Conservation (phyloP, 768 basidiomycete species). For the Melanogaster broomeanus region DNA sequence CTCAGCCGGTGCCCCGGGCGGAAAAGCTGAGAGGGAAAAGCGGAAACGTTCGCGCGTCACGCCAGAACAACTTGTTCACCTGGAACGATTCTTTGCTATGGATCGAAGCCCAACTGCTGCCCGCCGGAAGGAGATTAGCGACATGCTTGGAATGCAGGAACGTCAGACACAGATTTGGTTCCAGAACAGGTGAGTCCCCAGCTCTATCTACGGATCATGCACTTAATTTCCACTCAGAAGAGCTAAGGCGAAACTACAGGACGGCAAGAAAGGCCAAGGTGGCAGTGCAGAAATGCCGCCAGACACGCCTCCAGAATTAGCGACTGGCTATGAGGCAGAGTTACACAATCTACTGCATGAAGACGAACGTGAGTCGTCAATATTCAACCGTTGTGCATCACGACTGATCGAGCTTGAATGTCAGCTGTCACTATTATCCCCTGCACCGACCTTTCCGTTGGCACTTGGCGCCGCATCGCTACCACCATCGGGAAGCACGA, state of each 20-base stretch:
- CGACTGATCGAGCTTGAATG: neutral
- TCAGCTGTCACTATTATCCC: constrained; percentile 76
- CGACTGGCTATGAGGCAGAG: constrained; percentile 56
- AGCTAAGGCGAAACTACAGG: constrained; percentile 77
- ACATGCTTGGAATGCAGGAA: constrained; percentile 78
- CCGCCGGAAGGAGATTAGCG: constrained; percentile 71
- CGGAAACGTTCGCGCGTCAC: constrained; percentile 79
- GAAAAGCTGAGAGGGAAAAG: constrained; percentile 50
- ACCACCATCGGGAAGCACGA: constrained; percentile 57
- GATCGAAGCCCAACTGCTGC: constrained; percentile 75
- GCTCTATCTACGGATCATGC: neutral
- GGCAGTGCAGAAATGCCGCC: constrained; percentile 41
- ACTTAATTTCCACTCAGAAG: constrained; percentile 47
- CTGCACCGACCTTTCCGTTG: constrained; percentile 72
- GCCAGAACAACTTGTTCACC: constrained; percentile 73
- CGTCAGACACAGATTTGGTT: constrained; percentile 92
- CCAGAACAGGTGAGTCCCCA: constrained; percentile 60
- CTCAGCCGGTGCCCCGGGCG: constrained; percentile 26
- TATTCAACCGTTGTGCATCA: neutral
- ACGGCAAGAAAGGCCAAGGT: constrained; percentile 50
- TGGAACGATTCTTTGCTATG: constrained; percentile 67
- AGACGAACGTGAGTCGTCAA: constrained; percentile 60
- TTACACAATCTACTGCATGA: constrained; percentile 71
- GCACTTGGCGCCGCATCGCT: constrained; percentile 76
- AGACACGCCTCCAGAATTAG: constrained; percentile 52